phyloP scores from a whole-genome alignment of 306 rosid species.

The Ochetophila trinervis region DNA sequence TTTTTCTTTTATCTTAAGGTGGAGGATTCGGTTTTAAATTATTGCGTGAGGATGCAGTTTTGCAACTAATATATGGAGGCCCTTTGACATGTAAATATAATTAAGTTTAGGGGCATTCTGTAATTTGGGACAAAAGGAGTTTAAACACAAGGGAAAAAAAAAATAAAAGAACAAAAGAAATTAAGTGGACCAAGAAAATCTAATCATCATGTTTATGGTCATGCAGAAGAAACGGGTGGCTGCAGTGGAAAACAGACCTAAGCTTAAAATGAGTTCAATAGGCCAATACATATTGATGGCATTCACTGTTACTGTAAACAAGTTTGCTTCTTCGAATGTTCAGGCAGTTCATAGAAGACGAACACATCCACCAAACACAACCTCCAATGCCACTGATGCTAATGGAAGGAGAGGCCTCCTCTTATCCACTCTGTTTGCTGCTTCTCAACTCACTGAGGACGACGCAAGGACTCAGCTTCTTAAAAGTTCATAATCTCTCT shows the following conservation, averaged over 20 bases:
- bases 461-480: constrained; percentile 71
- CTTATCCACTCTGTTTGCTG: constrained; percentile 47
- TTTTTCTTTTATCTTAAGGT: background rate
- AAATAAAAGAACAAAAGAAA: background rate
- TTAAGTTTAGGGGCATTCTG: background rate
- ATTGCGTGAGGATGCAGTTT: too few species aligned
- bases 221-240: constrained; percentile 36
- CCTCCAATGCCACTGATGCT: constrained; percentile 14
- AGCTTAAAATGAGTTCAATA: constrained; percentile 56
- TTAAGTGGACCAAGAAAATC: background rate
- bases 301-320: constrained; percentile 71
- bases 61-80: too few species aligned
- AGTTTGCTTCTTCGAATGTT: constrained; percentile 65
- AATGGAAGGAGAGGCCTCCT: constrained; percentile 59
- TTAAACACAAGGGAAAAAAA: too few species aligned
- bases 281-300: constrained; percentile 85
- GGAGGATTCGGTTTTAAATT: background rate
- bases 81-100: background rate
- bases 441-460: constrained; percentile 40
- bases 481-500: constrained; percentile 55
- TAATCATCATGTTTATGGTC: constrained; percentile 27
- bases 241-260: background rate
- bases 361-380: constrained; percentile 12
- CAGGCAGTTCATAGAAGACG: constrained; percentile 58
- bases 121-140: background rate